These are phyloP conservation scores for Malus sieversii DNA, from an alignment of 306 rosid species.

Conservation along the genomic window DNA sequence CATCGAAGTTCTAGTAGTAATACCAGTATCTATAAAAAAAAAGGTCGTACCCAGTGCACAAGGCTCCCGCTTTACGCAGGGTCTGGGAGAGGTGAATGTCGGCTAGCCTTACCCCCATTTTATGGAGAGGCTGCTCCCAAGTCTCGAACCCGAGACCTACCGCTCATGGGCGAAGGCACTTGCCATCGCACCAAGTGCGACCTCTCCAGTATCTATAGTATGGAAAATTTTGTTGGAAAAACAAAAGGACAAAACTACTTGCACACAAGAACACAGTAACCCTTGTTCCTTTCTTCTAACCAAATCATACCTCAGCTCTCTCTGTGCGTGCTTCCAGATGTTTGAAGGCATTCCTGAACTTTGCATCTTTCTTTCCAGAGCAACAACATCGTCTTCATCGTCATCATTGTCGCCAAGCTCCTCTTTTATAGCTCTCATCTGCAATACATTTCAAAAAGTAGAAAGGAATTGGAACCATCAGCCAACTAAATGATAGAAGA, in stretches of 20 bases:
- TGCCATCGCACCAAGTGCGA: too few relatives aligned
- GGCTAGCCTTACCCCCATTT: too few relatives aligned
- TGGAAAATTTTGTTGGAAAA: neutral
- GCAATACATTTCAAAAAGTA: constrained; percentile 24
- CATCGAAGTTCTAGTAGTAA: neutral
- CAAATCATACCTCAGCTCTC: constrained; percentile 72
- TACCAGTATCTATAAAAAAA: neutral
- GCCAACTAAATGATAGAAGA: neutral
- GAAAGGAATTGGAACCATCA: constrained; percentile 2
- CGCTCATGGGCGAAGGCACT: too few relatives aligned
- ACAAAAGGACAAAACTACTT: neutral
- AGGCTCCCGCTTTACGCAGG: too few relatives aligned
- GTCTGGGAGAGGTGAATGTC: too few relatives aligned
- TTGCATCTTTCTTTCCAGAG: constrained; percentile 93
- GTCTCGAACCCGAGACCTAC: too few relatives aligned
- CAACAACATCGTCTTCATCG: constrained; percentile 87
- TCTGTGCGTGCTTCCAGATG: constrained; percentile 90
- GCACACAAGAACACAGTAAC: neutral
- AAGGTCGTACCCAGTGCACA: too few relatives aligned
- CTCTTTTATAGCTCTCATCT: constrained; percentile 99
- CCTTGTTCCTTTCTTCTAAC: neutral
- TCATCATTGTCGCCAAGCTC: constrained; percentile 98
- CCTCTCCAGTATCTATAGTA: neutral
- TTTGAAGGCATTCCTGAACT: constrained; percentile 93
- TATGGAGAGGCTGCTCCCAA: too few relatives aligned